Percentiles rank a stretch among this genome's conserved stretches.
phyloP scores from a whole-genome alignment of 768 basidiomycete genomes.

The Psilocybe cyanescens region DNA sequence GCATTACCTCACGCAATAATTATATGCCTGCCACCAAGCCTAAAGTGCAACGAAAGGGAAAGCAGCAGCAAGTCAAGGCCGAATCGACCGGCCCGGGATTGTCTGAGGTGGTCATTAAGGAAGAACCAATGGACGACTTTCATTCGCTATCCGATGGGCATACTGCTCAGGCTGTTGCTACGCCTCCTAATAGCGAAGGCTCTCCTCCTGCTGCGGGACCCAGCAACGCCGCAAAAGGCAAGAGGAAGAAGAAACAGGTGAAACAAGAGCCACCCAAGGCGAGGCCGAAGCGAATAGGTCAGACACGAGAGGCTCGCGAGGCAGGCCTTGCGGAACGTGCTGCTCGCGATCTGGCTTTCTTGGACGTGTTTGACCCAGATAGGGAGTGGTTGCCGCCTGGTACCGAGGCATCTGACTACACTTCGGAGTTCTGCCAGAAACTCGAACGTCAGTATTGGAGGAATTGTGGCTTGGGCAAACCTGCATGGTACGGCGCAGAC shows the following conservation, averaged over 20 bases:
- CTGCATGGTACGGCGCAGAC: conserved; percentile 99
- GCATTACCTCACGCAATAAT: conserved; percentile 46
- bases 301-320: conserved; percentile 51
- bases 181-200: conserved; percentile 45
- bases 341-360: conserved; percentile 55
- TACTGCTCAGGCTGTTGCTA: conserved; percentile 23
- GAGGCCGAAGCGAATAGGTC: conserved; percentile 37
- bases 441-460: conserved; percentile 94
- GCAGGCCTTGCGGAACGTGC: conserved; percentile 53
- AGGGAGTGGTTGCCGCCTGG: conserved; percentile 81
- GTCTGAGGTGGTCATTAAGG: conserved; percentile 42
- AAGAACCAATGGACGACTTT: conserved; percentile 48
- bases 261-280: conserved; percentile 30
- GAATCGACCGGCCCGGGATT: conserved; percentile 49
- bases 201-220: conserved; percentile 29
- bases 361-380: conserved; percentile 72
- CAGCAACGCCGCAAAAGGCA: conserved; percentile 15
- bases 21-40: conserved; percentile 24
- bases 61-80: conserved; percentile 44
- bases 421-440: conserved; percentile 82
- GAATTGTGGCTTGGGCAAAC: conserved; percentile 82
- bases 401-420: conserved; percentile 79
- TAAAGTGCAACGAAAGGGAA: conserved; percentile 40
- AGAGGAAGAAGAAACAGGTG: conserved; percentile 22
- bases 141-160: conserved; percentile 25